These are phyloP conservation scores for Podospora bellae-mahoneyi DNA, from an alignment of 495 filamentous ascomycete species.

Conservation along the genomic window DNA sequence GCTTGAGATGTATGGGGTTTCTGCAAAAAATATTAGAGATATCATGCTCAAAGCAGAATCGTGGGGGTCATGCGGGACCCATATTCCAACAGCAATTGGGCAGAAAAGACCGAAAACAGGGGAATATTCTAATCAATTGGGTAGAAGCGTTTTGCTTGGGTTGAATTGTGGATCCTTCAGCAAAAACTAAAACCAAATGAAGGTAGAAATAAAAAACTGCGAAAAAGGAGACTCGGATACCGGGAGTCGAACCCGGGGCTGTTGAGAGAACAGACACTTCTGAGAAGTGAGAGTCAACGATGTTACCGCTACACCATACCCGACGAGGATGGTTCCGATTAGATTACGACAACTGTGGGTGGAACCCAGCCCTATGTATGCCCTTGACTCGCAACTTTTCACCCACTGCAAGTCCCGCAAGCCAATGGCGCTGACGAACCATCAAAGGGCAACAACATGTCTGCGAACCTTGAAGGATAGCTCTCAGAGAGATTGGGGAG, in stretches of 20 bases:
- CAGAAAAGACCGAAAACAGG: not conserved
- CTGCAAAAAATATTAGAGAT: not conserved
- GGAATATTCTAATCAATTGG: not conserved
- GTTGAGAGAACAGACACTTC: constrained; percentile 6
- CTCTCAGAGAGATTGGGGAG: not conserved
- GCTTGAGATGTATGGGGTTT: not conserved
- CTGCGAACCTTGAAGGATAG: not conserved
- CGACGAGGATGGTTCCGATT: not conserved
- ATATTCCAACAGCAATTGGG: not conserved
- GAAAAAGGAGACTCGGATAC: not conserved
- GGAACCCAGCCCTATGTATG: not conserved
- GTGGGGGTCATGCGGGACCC: not conserved
- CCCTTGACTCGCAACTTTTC: not conserved
- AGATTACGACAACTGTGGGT: not conserved
- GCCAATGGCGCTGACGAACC: too few species aligned
- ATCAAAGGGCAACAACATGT: too few species aligned
- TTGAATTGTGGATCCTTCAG: too few species aligned
- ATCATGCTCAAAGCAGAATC: not conserved
- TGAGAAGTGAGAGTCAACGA: constrained; percentile 8
- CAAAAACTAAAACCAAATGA: too few species aligned
- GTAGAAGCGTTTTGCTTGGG: too few species aligned
- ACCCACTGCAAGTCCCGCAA: too few species aligned
- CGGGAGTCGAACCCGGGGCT: constrained; percentile 7
- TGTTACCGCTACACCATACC: constrained; percentile 8
- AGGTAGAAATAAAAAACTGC: not conserved